Percentiles rank a stretch among this genome's conserved stretches.
These are phyloP conservation scores for Piper longum DNA, from an alignment of 164 flowering plant species.

Conservation along the genomic window DNA sequence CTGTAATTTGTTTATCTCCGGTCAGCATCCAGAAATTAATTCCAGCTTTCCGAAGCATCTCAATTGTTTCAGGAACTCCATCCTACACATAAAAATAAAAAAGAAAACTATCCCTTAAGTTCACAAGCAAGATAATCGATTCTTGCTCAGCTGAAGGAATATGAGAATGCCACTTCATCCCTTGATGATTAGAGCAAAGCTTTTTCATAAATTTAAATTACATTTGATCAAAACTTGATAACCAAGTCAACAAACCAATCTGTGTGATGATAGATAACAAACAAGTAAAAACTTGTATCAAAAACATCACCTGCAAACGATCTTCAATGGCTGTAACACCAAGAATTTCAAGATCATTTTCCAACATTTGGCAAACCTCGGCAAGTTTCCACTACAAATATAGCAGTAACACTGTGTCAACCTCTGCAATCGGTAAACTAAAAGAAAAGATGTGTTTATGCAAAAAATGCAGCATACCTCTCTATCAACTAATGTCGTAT, in stretches of 20 bases:
- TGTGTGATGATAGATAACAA: background rate
- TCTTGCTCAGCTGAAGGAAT: no score
- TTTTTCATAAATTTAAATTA: no score
- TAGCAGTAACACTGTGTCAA: background rate
- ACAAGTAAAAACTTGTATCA: background rate
- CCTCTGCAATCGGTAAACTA: background rate
- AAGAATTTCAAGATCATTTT: slow-evolving; percentile 72
- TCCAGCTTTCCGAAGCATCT: slow-evolving; percentile 87
- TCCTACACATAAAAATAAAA: slow-evolving; percentile 36
- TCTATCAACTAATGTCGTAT: slow-evolving; percentile 82
- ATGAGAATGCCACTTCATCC: no score
- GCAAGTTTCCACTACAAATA: slow-evolving; percentile 76
- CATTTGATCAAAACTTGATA: no score
- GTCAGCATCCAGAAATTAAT: slow-evolving; percentile 99
- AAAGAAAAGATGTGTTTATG: background rate
- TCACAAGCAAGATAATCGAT: no score
- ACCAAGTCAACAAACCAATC: background rate
- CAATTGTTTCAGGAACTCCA: slow-evolving; percentile 96
- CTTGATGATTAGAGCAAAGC: no score
- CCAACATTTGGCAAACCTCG: slow-evolving; percentile 91
- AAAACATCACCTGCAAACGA: slow-evolving; percentile 60
- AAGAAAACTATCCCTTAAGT: background rate
- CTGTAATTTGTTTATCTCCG: slow-evolving; percentile 95
- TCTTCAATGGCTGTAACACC: slow-evolving; percentile 98
- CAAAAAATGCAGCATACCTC: slow-evolving; percentile 49